Percentiles rank a stretch among this genome's conserved stretches.
These are phyloP conservation scores for Xylaria sp. DNA, from an alignment of 2,329 filamentous ascomycete species.

Conservation along the genomic window DNA sequence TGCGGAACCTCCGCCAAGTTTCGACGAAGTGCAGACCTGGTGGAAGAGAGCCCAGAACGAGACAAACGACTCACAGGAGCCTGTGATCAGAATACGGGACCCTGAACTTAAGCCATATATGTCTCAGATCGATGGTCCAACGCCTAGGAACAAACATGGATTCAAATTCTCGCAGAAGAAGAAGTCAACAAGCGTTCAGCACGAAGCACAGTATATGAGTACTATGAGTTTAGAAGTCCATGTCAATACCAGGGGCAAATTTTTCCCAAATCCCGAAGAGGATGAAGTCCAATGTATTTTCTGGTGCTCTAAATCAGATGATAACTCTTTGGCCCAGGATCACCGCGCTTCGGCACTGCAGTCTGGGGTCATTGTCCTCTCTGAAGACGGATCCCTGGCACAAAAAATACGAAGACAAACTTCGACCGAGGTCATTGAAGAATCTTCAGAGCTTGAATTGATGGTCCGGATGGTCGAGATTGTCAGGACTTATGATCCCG, in stretches of 20 bases:
- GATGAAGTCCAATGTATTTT: conserved; percentile 89
- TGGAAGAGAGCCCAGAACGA: conserved; percentile 46
- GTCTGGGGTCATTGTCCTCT: conserved; percentile 74
- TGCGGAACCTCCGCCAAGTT: conserved; percentile 68
- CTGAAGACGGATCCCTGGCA: conserved; percentile 61
- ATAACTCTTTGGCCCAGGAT: conserved; percentile 56
- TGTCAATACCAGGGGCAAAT: conserved; percentile 78
- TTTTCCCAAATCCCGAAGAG: conserved; percentile 86
- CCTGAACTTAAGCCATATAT: conserved; percentile 46
- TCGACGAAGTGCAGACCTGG: conserved; percentile 72
- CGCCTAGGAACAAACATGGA: conserved; percentile 77
- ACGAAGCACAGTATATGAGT: conserved; percentile 93
- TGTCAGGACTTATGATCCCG: conserved; percentile 82
- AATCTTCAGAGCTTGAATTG: conserved; percentile 80
- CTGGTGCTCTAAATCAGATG: conserved; percentile 84
- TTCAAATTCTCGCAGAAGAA: conserved; percentile 84
- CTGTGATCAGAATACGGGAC: conserved; percentile 25
- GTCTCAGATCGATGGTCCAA: conserved; percentile 88
- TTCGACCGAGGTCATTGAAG: conserved; percentile 68
- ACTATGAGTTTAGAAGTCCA: conserved; percentile 94
- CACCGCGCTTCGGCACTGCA: conserved; percentile 53
- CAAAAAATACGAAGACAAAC: conserved; percentile 65
- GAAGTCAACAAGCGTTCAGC: conserved; percentile 74
- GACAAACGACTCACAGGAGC: conserved; percentile 19
- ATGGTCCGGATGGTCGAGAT: conserved; percentile 86